A percentile compares a stretch with the other conserved stretches of the same genome.
Evolutionary conservation across 2,329 filamentous ascomycete genomes (phyloP).

Genomic region (Leptographium flavum): DNA sequence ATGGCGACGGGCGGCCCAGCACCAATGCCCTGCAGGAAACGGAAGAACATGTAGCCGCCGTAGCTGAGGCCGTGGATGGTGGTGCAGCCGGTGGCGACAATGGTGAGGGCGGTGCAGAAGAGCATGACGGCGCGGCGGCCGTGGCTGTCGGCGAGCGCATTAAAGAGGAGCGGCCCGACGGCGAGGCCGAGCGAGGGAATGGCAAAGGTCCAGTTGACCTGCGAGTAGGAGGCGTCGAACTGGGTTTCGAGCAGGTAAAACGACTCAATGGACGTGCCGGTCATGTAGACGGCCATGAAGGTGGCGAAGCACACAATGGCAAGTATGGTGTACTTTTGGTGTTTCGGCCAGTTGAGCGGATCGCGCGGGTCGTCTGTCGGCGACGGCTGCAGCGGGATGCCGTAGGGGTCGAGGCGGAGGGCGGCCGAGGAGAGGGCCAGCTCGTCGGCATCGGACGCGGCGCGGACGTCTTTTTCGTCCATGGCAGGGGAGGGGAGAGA

Average conservation of each 20-base stretch:
- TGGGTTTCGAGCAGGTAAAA: constrained; percentile 3
- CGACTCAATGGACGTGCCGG: background rate
- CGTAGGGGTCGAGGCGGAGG: constrained; percentile 2
- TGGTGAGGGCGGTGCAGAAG: background rate
- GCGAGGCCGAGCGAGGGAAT: background rate
- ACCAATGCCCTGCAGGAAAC: constrained; percentile 3
- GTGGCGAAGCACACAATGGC: constrained; percentile 2
- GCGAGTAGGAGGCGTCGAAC: constrained; percentile 1
- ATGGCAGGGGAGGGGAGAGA: no score
- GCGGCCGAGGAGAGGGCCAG: background rate
- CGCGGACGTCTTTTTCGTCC: background rate
- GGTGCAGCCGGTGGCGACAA: constrained; percentile 1
- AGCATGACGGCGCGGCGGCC: background rate
- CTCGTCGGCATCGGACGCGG: background rate
- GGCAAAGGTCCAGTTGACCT: constrained; percentile 3
- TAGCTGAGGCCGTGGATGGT: background rate
- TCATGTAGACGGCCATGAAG: constrained; percentile 1
- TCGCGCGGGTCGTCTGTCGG: constrained; percentile 1
- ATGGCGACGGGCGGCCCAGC: background rate
- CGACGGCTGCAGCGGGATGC: constrained; percentile 1
- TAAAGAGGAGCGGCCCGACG: constrained; percentile 1
- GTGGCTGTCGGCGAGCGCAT: background rate
- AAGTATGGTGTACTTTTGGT: background rate
- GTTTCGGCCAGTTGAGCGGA: constrained; percentile 4
- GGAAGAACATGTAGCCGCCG: constrained; percentile 1